Evolutionary conservation across 257 asterid species (phyloP), one percentile per base, ranked within the genome.

Genomic region (Gardenia jasminoides): DNA sequence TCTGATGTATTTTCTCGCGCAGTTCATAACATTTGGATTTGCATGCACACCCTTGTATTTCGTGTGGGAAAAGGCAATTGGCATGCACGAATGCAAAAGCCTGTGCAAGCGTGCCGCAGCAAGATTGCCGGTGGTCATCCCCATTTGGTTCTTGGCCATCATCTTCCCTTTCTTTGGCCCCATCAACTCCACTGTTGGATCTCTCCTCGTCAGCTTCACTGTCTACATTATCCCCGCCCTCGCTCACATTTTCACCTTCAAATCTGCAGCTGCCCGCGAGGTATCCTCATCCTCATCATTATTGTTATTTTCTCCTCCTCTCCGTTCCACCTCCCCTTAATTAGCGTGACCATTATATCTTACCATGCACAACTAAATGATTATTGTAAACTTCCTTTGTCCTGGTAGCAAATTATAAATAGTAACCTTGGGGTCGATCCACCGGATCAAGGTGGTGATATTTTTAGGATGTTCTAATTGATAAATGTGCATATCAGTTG

Each of bases 101-200:
- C 26, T 95, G 75, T 93, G 99, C 90, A 93, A 91, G 85, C 76
- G 98, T 66, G 98, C 98, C 0, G 93, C 91, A 0, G 95, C 97
- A 0, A 86, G 97, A 76, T 76, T 93, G 84, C 97, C 98, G 0
- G 98, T 94, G 72, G 97, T 94, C 81, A 82, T 94, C 46, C 98
- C 99, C 3, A 93, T 94, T 59, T 94, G 99, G 98, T 94, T 94
- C 85, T 67, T 94, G 88, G 98, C 98, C 79, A 93, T 93, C 44
- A 72, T 94, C 66, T 94, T 94, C 88, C 98, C 99, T 0, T 94
- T 94, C 83, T 94, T 94, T 81, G 99, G 99, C 22, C 99, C 98
- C 19, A 94, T 94, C 72, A 94, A 94, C 84, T 94, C 98, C 24
- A 85, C 97, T 9, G 97, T 94, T 0, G 99, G 99, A 11, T 91